phyloP scores from a whole-genome alignment of 192 early-diverging fungal species.

The Chytriomyces sp. region DNA sequence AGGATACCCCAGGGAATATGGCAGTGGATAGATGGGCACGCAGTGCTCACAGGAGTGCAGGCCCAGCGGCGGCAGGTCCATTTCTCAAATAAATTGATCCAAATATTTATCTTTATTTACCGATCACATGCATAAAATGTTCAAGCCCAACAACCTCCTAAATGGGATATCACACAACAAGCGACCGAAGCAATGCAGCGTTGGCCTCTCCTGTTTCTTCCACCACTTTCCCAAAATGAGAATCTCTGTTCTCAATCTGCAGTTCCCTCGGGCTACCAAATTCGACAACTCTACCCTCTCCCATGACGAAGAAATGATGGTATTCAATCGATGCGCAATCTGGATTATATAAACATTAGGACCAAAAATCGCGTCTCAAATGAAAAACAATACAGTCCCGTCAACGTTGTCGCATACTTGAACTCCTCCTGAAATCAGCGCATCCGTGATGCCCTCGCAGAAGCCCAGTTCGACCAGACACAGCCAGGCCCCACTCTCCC shows the following conservation, averaged over 20 bases:
- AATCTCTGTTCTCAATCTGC: conserved; percentile 46
- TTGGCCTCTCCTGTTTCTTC: conserved; percentile 34
- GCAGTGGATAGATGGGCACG: conserved; percentile 8
- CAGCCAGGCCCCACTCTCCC: not conserved
- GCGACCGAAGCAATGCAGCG: not conserved
- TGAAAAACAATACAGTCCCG: no score
- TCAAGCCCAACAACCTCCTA: no score
- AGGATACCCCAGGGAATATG: not conserved
- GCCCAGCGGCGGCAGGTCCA: not conserved
- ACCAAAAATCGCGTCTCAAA: no score
- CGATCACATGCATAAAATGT: no score
- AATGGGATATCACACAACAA: no score
- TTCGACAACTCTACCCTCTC: conserved; percentile 75
- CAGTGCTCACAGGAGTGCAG: conserved; percentile 18
- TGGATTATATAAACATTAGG: no score
- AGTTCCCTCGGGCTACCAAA: conserved; percentile 76
- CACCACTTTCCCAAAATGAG: conserved; percentile 39
- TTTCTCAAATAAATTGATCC: no score
- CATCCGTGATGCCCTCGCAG: conserved; percentile 3
- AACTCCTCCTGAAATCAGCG: not conserved
- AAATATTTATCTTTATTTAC: no score
- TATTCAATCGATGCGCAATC: no score
- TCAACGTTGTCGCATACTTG: no score
- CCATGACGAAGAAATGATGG: conserved; percentile 44
- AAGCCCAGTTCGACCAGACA: not conserved